These are phyloP conservation scores for Ziziphus jujuba DNA, from an alignment of 306 rosid genomes.

Conservation along the genomic window DNA sequence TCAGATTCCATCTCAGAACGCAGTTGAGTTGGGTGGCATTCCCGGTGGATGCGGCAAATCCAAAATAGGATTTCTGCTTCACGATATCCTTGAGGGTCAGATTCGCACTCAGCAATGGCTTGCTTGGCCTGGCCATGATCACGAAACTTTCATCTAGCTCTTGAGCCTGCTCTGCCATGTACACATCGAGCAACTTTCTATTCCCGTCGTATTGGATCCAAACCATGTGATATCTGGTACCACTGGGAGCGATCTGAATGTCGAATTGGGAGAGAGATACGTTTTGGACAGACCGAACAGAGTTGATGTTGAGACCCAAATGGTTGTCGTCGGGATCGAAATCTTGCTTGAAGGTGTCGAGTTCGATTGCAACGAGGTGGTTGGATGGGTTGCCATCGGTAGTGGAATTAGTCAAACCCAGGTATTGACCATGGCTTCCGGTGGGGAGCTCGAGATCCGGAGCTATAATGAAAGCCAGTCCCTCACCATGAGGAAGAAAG, in stretches of 20 bases:
- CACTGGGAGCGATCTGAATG: conserved; percentile 44
- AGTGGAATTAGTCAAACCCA: conserved; percentile 70
- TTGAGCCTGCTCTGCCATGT: conserved; percentile 34
- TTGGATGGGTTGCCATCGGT: conserved; percentile 52
- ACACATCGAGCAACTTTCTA: conserved; percentile 31
- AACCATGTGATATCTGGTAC: conserved; percentile 28
- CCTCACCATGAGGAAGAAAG: conserved; percentile 48
- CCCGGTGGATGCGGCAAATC: conserved; percentile 77
- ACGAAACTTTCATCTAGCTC: neutral
- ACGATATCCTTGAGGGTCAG: conserved; percentile 36
- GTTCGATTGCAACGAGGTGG: conserved; percentile 58
- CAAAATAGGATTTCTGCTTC: conserved; percentile 45
- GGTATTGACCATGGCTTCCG: conserved; percentile 49
- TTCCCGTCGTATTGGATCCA: conserved; percentile 66
- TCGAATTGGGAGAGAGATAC: conserved; percentile 31
- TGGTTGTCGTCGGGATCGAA: conserved; percentile 65
- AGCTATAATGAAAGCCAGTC: conserved; percentile 56
- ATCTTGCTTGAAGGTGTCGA: conserved; percentile 60
- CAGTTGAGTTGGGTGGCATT: conserved; percentile 46
- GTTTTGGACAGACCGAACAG: conserved; percentile 36
- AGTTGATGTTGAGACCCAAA: conserved; percentile 60
- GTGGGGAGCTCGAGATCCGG: conserved; percentile 33
- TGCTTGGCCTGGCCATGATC: conserved; percentile 34
- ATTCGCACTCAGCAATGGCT: conserved; percentile 33
- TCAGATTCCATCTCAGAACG: conserved; percentile 61